Evolutionary conservation across 2,329 filamentous ascomycete species (phyloP).

Genomic region (Exophiala phaeomuriformis): DNA sequence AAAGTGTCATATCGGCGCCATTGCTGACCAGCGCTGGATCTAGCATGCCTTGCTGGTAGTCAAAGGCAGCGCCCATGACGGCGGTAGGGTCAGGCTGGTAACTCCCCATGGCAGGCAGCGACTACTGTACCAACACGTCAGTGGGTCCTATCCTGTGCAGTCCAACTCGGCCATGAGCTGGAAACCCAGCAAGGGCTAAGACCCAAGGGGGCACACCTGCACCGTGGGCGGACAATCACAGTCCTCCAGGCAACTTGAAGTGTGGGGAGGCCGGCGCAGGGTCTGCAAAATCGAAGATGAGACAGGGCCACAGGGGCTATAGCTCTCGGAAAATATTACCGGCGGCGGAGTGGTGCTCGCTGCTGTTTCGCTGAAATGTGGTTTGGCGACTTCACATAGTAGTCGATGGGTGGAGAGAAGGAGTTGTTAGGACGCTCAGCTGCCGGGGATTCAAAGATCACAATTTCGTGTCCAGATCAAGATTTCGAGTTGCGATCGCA

Average conservation of each 20-base stretch:
- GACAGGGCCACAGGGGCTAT: neutral
- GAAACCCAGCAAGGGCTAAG: neutral
- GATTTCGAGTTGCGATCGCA: neutral
- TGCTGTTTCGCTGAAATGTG: constrained; percentile 5
- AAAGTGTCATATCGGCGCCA: constrained; percentile 39
- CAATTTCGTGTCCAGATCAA: neutral
- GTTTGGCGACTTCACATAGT: neutral
- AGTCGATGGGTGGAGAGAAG: neutral
- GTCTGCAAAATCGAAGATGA: neutral
- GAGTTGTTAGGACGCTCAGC: neutral
- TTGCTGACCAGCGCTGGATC: constrained; percentile 33
- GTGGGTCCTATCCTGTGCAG: constrained; percentile 8
- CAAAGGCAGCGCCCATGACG: constrained; percentile 18
- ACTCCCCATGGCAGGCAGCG: constrained; percentile 10
- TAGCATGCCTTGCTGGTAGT: constrained; percentile 21
- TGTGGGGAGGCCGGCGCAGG: neutral
- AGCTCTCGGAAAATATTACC: neutral
- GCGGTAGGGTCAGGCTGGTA: constrained; percentile 14
- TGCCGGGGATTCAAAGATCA: neutral
- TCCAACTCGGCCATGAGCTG: neutral
- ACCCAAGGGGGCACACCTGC: neutral
- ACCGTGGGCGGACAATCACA: neutral
- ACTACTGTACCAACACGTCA: neutral
- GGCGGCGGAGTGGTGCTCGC: neutral
- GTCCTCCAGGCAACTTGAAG: constrained; percentile 6